Evolutionary conservation across 2,329 filamentous ascomycete genomes (phyloP), one percentile per base, ranked within the genome.

Genomic region (Emydomyces testavorans): DNA sequence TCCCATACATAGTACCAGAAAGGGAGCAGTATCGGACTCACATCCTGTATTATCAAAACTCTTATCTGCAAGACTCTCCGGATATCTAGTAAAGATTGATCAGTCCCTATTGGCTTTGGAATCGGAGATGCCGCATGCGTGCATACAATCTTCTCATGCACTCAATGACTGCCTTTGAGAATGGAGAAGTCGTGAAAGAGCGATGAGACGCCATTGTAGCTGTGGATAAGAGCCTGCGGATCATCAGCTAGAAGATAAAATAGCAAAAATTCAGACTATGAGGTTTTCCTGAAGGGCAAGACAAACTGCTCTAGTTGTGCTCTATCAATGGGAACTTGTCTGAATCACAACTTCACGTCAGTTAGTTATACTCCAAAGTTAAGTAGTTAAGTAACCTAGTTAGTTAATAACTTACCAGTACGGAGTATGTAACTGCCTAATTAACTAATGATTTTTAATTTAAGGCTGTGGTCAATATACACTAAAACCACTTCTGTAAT

Each of bases 1-100:
- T 31, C 37, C 37, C 31, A 23, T 37, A 20, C 6, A 24, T 18
- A 35, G 28, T 11, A 29, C 6, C 4, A 5, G 20, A 16, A 16
- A 1, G n/a, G 10, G 20, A 5, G 10, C 21, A 2, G 13, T 5
- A 6, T 23, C n/a, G 10, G 15, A 48, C 45, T 40, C 36, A 48
- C 45, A 48, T 2, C 92, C 92, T n/a, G 93, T 94, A 61, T 98
- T 98, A 64, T 98, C 92, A 76, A 89, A 98, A 55, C 83, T 80
- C 57, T 82, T 82, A 62, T 96, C 92, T 7, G 92, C 92, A 35
- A 95, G 73, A 51, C 80, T 79, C 62, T 93, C 86, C 0, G 92
- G 92, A 62, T 94, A 98, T 51, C 88, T 92, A 47, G 32, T 45
- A 34, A 38, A 57, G 51, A 16, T 32, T 37, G 44, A 52, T 32